Percentiles rank a stretch among this genome's conserved stretches.
These are phyloP conservation scores for Alternaria arbusti DNA, from an alignment of 2,329 filamentous ascomycete genomes.

Conservation along the genomic window DNA sequence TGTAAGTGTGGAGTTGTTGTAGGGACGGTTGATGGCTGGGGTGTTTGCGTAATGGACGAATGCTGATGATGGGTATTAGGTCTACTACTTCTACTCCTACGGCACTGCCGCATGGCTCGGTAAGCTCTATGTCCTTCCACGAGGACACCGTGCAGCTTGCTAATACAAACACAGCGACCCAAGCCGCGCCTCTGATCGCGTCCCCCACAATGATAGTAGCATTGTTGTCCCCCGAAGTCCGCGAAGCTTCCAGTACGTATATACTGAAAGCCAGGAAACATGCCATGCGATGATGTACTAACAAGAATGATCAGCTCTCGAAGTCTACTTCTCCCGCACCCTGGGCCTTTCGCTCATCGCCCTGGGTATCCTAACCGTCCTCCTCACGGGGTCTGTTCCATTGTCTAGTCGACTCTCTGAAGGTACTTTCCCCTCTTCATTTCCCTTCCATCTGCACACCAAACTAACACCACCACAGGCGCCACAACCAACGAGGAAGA, in stretches of 20 bases:
- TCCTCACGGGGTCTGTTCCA: slow-evolving; percentile 74
- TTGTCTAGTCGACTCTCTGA: slow-evolving; percentile 59
- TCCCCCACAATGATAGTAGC: slow-evolving; percentile 67
- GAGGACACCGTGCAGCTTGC: background rate
- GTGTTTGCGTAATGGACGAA: background rate
- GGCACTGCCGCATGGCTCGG: slow-evolving; percentile 53
- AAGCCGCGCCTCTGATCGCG: slow-evolving; percentile 61
- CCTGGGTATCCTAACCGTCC: slow-evolving; percentile 67
- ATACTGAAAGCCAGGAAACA: background rate
- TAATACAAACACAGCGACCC: slow-evolving; percentile 39
- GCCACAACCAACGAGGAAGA: slow-evolving; percentile 44
- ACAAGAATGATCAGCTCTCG: slow-evolving; percentile 57
- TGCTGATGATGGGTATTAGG: slow-evolving; percentile 38
- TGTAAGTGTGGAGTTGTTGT: background rate
- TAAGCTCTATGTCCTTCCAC: slow-evolving; percentile 7
- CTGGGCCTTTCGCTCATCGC: slow-evolving; percentile 72
- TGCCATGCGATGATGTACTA: background rate
- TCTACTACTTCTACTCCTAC: slow-evolving; percentile 53
- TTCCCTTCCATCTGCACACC: background rate
- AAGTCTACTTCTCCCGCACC: slow-evolving; percentile 75
- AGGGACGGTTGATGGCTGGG: no score
- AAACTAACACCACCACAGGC: slow-evolving; percentile 24
- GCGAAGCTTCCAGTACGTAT: slow-evolving; percentile 59
- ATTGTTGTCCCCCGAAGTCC: slow-evolving; percentile 64
- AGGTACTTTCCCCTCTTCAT: slow-evolving; percentile 22